These are phyloP conservation scores for Sporothrix schenckii DNA, from an alignment of 2,329 filamentous ascomycete genomes.

Conservation along the genomic window DNA sequence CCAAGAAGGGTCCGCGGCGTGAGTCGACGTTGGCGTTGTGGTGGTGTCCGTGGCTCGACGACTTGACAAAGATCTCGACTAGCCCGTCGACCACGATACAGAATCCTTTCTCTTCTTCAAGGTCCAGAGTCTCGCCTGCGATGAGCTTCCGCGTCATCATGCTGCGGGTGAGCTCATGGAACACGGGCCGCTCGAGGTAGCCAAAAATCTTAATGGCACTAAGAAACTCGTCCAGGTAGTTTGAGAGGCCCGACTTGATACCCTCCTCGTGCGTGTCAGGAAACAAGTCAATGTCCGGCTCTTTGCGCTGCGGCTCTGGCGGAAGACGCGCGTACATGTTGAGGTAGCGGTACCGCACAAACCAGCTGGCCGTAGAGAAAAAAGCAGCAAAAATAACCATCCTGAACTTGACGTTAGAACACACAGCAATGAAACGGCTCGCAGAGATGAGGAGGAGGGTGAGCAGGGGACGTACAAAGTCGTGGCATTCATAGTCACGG, in stretches of 20 bases:
- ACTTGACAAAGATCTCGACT: conserved; percentile 98
- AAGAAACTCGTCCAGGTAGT: conserved; percentile 95
- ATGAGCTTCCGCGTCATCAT: conserved; percentile 98
- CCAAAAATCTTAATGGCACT: conserved; percentile 99
- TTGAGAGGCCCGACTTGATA: conserved; percentile 87
- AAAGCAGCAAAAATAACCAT: conserved; percentile 76
- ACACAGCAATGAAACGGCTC: too few species aligned
- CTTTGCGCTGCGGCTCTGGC: conserved; percentile 91
- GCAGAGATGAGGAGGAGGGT: neutral
- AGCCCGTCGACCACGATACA: conserved; percentile 95
- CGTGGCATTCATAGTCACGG: conserved; percentile 98
- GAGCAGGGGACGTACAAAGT: conserved; percentile 67
- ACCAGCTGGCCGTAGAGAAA: conserved; percentile 86
- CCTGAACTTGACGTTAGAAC: conserved; percentile 45
- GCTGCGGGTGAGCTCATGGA: conserved; percentile 93
- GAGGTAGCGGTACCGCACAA: conserved; percentile 91
- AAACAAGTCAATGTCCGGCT: conserved; percentile 92
- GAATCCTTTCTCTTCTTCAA: conserved; percentile 98
- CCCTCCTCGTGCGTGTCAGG: conserved; percentile 89
- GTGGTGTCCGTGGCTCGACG: conserved; percentile 56
- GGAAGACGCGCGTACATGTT: conserved; percentile 96
- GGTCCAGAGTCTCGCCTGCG: conserved; percentile 88
- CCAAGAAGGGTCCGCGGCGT: conserved; percentile 47
- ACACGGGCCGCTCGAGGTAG: conserved; percentile 92
- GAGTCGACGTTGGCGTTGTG: conserved; percentile 38